Evolutionary conservation across 495 filamentous ascomycete species (phyloP).

Genomic region (Xylaria palmicola): DNA sequence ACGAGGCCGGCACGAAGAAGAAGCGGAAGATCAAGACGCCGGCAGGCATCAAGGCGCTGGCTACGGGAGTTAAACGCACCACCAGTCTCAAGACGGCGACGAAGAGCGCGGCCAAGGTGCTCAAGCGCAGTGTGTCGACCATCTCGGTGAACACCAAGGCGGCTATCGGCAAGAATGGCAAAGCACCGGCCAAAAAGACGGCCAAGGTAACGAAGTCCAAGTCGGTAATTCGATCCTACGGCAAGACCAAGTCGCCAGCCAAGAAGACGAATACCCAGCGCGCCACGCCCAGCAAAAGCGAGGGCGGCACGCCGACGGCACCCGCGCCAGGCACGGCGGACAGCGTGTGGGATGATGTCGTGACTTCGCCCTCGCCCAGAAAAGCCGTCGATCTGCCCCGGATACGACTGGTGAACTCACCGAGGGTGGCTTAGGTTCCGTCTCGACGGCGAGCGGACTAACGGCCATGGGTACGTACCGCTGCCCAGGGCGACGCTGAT

Average conservation of each 20-base stretch:
- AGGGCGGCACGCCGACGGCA: not conserved
- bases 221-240: constrained; percentile 27
- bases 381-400: constrained; percentile 17
- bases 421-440: not conserved
- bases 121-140: constrained; percentile 39
- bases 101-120: constrained; percentile 30
- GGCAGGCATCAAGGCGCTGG: constrained; percentile 32
- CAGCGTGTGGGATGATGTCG: not conserved
- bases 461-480: not conserved
- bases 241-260: constrained; percentile 26
- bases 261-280: constrained; percentile 20
- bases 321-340: constrained; percentile 1
- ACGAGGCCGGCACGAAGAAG: constrained; percentile 31
- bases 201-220: constrained; percentile 29
- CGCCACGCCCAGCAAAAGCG: constrained; percentile 22
- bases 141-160: constrained; percentile 39
- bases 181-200: constrained; percentile 22
- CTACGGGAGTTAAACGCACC: constrained; percentile 24
- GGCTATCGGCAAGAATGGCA: constrained; percentile 18
- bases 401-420: constrained; percentile 22
- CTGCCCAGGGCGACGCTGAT: not conserved
- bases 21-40: constrained; percentile 42
- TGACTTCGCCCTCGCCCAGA: constrained; percentile 6
- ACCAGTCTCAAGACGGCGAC: constrained; percentile 26
- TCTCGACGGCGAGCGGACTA: not conserved